Evolutionary conservation across 768 basidiomycete species (phyloP), one percentile per base, ranked within the genome.

Genomic region (Coprinopsis sp.): DNA sequence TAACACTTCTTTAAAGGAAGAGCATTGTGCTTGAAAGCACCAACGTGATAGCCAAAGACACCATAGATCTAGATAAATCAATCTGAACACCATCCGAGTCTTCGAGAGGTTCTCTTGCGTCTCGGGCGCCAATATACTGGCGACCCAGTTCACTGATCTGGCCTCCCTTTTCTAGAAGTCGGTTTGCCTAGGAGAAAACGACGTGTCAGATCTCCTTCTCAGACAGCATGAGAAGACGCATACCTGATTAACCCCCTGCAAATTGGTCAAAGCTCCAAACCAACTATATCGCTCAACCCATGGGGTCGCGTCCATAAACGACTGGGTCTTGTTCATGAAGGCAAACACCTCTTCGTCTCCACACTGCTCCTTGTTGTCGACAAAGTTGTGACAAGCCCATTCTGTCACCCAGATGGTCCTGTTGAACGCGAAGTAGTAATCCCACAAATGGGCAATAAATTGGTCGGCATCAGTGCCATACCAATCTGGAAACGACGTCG

Each of bases 221-320:
- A 16, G 5, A n/a, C 25, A 25, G 40, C 10, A 39, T 21, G 28
- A 44, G 39, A 28, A 34, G 16, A 23, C 11, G 55, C 60, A 25
- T 44, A 77, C 77, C 54, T 58, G 56, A 52, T 79, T 77, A 1
- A 81, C 72, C 16, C 70, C 73, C 33, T 69, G 61, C 51, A 77
- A 54, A 53, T 77, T 61, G 49, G 64, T 63, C 73, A 78, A 73
- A 3, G 76, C 75, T 8, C 81, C 81, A 55, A 76, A 82, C 78
- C 78, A 83, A 7, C 77, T 65, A 56, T 81, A 82, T 4, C 81
- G 67, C 55, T 82, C 79, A 13, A 82, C 73, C 59, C 67, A 82
- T 19, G 62, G 58, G 1, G 73, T 64, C 4, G 53, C 51, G 47
- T 82, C 77, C 77, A 84, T 75, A 62, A 71, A 82, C 1, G 58